These are phyloP conservation scores for Kodamaea leandrae DNA, from an alignment of 805 yeast species.

Conservation along the genomic window DNA sequence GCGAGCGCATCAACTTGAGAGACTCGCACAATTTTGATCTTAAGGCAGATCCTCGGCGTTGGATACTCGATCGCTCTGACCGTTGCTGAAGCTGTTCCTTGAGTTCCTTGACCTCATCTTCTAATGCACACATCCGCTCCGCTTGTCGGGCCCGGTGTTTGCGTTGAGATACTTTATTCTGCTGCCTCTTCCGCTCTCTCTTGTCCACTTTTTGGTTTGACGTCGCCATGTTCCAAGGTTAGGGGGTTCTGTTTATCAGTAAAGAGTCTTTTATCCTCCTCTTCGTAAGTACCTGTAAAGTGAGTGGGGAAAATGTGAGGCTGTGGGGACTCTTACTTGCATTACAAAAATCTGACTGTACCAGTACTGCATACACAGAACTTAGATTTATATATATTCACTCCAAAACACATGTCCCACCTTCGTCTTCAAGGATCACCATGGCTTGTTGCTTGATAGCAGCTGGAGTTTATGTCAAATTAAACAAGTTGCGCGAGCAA, in stretches of 20 bases:
- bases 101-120: slow-evolving; percentile 5
- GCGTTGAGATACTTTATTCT: slow-evolving; percentile 10
- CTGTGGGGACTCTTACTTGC: no score
- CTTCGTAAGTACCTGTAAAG: no score
- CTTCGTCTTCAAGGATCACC: no score
- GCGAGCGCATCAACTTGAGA: background rate
- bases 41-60: background rate
- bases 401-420: no score
- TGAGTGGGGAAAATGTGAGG: no score
- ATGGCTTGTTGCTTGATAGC: slow-evolving; percentile 12
- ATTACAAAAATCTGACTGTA: background rate
- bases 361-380: no score
- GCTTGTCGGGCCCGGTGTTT: slow-evolving; percentile 11
- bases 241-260: no score
- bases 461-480: slow-evolving; percentile 9
- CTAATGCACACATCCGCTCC: slow-evolving; percentile 5
- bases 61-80: background rate
- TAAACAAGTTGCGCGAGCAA: slow-evolving; percentile 6
- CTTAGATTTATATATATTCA: no score
- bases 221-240: no score
- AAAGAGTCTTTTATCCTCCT: no score
- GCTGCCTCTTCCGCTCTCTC: slow-evolving; percentile 6
- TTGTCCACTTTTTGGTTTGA: no score
- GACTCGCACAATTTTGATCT: background rate
- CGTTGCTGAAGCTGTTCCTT: slow-evolving; percentile 1